Conservation (phyloP, 305 asterid species). For the Solanum hybrid region DNA sequence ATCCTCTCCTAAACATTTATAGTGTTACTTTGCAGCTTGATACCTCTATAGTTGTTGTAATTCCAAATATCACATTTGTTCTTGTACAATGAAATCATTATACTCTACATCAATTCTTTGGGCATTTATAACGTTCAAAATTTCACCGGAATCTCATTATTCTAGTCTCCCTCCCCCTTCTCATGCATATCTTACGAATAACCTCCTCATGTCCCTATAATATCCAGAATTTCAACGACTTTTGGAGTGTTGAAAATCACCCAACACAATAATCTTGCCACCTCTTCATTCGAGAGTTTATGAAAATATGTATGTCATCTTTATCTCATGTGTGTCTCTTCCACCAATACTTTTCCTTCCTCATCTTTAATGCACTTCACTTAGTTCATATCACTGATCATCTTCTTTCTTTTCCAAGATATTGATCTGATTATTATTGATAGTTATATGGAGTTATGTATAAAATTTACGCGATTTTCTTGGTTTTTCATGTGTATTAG, state of each 20-base stretch:
- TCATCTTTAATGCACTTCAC: not conserved
- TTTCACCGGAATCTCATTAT: not conserved
- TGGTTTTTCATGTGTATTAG: not conserved
- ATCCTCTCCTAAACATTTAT: not conserved
- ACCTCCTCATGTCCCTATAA: not conserved
- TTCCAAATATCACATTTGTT: not conserved
- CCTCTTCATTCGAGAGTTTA: not conserved
- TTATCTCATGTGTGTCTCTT: not conserved
- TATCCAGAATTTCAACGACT: not conserved
- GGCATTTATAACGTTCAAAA: not conserved
- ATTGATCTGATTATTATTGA: not conserved
- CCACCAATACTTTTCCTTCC: not conserved
- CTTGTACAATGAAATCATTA: not conserved
- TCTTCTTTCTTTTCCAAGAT: not conserved
- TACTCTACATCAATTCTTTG: not conserved
- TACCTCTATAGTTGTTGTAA: too few relatives aligned
- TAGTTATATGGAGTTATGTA: not conserved
- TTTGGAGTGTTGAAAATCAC: not conserved
- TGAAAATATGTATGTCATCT: not conserved
- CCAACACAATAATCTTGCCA: not conserved
- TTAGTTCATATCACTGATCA: not conserved
- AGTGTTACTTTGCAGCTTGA: too few relatives aligned
- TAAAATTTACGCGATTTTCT: too few relatives aligned
- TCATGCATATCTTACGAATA: not conserved
- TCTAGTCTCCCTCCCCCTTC: not conserved